Base-by-base conservation (phyloP, 1,284 basidiomycete species). In the Apiotrichum sp. region DNA sequence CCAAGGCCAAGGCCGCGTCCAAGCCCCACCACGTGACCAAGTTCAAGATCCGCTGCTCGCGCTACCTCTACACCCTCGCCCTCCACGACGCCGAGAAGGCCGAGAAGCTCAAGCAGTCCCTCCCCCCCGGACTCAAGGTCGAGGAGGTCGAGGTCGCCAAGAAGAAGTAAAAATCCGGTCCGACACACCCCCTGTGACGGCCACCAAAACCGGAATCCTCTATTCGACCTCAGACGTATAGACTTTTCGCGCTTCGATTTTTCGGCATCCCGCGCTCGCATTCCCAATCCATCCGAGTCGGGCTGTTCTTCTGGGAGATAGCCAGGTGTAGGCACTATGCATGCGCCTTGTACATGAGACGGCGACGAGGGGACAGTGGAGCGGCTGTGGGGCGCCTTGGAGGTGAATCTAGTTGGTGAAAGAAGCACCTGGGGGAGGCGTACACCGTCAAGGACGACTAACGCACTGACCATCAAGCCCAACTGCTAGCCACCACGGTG, bases 41-140 rank as follows among this genome's bases (percentile, higher is more conserved):
- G 82, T 98, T 98, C 86, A 98, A 98, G 85, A 86, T 99, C 76
- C 86, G 95, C 78, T 97, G 93, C 82, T 89, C 89, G 62, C 84
- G 88, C 74, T 97, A 95, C 81, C 88, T 98, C 65, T 98, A 99
- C 87, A 98, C 96, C 35, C 85, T 98, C 67, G 85, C 87, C 63
- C 80, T 98, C 74, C 87, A 93, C 75, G 96, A 98, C 80, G 84
- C 88, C 72, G 93, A 97, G 80, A 98, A 98, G 84, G 96, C 96
- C 48, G 92, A 96, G 77, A 99, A 98, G 84, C 86, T 99, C 71
- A 86, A 88, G 82, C 89, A 91, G 81, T 88, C 86, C 72, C 83
- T 99, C 53, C 95, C 95, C 60, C 95, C 96, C 74, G 68, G 70
- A 64, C 65, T 75, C 58, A 70, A 74, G 64, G 75, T 77, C 56